Percentiles rank a stretch among this genome's conserved stretches.
phyloP scores from a whole-genome alignment of 805 yeast genomes.

The Teunomyces kruisii region DNA sequence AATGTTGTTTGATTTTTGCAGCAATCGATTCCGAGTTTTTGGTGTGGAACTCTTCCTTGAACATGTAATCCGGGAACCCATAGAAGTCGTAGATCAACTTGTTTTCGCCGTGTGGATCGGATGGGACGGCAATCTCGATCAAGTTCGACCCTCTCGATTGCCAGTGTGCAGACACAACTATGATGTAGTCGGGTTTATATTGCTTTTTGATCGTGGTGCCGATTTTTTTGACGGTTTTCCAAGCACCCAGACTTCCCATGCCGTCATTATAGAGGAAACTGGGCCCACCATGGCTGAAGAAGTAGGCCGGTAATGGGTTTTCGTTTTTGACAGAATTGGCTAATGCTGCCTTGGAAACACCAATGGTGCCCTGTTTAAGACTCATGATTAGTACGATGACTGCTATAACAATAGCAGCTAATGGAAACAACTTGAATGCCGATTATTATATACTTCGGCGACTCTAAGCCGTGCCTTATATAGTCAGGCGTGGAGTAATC shows the following conservation, averaged over 20 bases:
- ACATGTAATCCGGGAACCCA: slow-evolving; percentile 68
- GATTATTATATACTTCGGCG: neutral
- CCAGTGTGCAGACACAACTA: slow-evolving; percentile 81
- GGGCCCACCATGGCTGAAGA: slow-evolving; percentile 85
- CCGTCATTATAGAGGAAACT: slow-evolving; percentile 61
- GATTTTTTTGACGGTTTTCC: slow-evolving; percentile 44
- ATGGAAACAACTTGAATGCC: neutral
- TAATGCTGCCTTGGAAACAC: neutral
- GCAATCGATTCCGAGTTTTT: slow-evolving; percentile 45
- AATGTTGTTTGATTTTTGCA: slow-evolving; percentile 38
- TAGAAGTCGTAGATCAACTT: slow-evolving; percentile 70
- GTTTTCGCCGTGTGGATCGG: slow-evolving; percentile 39
- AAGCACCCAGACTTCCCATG: slow-evolving; percentile 63
- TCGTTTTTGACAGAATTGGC: slow-evolving; percentile 14
- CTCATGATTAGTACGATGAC: neutral
- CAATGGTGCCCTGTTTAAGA: neutral
- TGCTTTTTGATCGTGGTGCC: slow-evolving; percentile 51
- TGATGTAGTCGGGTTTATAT: slow-evolving; percentile 62
- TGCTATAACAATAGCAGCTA: neutral
- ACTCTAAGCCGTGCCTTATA: too few species aligned
- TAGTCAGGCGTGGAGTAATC: too few species aligned
- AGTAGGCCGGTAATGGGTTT: slow-evolving; percentile 55
- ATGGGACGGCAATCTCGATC: slow-evolving; percentile 46
- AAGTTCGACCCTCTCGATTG: slow-evolving; percentile 44
- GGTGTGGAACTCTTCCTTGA: slow-evolving; percentile 60